Evolutionary conservation across 768 basidiomycete species (phyloP).

Genomic region (Wakefieldia striispora): DNA sequence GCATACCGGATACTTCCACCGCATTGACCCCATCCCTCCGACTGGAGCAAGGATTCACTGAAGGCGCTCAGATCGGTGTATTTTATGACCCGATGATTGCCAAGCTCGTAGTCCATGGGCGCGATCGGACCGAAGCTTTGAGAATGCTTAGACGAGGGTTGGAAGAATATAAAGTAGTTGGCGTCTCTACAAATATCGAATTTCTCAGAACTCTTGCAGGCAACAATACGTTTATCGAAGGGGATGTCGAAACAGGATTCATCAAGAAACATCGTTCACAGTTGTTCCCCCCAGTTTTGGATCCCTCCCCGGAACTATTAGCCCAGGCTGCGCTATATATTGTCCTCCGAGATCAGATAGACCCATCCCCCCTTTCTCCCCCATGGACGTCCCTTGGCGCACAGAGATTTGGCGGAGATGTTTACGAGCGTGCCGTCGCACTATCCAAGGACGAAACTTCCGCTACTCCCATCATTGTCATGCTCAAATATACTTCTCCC

Average conservation of each 20-base stretch:
- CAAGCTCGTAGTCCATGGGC: constrained; percentile 86
- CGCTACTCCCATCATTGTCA: constrained; percentile 35
- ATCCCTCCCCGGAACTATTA: constrained; percentile 61
- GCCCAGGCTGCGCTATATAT: constrained; percentile 82
- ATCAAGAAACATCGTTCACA: constrained; percentile 86
- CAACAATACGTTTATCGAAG: constrained; percentile 71
- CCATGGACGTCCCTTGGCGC: constrained; percentile 73
- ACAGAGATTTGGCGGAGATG: constrained; percentile 77
- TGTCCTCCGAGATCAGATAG: constrained; percentile 57
- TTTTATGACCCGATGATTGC: constrained; percentile 90
- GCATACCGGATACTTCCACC: constrained; percentile 16
- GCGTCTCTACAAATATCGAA: constrained; percentile 88
- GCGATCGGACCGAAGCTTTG: constrained; percentile 81
- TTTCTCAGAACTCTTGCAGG: constrained; percentile 79
- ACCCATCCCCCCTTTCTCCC: constrained; percentile 33
- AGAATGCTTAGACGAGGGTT: constrained; percentile 76
- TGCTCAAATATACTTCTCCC: constrained; percentile 40
- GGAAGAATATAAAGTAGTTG: constrained; percentile 88
- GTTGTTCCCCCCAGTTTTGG: constrained; percentile 67
- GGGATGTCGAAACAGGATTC: constrained; percentile 89
- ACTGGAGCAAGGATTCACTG: constrained; percentile 82
- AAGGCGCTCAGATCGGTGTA: constrained; percentile 80
- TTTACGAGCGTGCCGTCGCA: constrained; percentile 57
- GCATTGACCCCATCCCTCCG: constrained; percentile 51
- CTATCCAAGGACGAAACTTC: constrained; percentile 57